Conservation (phyloP, 768 basidiomycete genomes). For the Chiua virens region DNA sequence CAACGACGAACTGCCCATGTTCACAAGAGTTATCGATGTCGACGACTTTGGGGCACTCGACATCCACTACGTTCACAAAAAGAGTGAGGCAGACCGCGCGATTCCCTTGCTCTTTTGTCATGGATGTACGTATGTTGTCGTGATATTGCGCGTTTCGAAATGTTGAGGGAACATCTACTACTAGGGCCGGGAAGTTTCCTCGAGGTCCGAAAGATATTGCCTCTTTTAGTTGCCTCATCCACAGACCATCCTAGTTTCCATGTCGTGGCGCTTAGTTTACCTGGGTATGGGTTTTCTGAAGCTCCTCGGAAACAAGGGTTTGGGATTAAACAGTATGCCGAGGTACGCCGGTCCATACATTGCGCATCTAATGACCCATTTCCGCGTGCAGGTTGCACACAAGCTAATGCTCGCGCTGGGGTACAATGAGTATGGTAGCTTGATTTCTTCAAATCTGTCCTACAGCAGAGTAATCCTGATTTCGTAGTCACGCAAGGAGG, state of each 20-base stretch:
- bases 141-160: not conserved
- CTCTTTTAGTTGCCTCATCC: conserved; percentile 44
- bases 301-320: conserved; percentile 56
- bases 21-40: conserved; percentile 49
- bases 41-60: conserved; percentile 47
- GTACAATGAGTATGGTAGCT: conserved; percentile 48
- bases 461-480: not conserved
- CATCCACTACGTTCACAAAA: conserved; percentile 61
- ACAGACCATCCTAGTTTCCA: conserved; percentile 56
- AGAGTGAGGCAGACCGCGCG: conserved; percentile 42
- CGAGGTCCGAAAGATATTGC: conserved; percentile 58
- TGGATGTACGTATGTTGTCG: conserved; percentile 42
- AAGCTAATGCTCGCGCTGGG: conserved; percentile 51
- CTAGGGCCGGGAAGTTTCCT: conserved; percentile 63
- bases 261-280: conserved; percentile 58
- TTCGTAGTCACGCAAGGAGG: conserved; percentile 47
- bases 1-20: conserved; percentile 56
- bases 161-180: not conserved
- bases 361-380: not conserved
- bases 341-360: conserved; percentile 34
- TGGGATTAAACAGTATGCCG: conserved; percentile 48
- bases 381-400: conserved; percentile 37
- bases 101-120: conserved; percentile 63
- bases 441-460: not conserved
- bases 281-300: conserved; percentile 63